Evolutionary conservation across 2,329 filamentous ascomycete genomes (phyloP), one percentile per base, ranked within the genome.

Genomic region (Cladophialophora yegresii): DNA sequence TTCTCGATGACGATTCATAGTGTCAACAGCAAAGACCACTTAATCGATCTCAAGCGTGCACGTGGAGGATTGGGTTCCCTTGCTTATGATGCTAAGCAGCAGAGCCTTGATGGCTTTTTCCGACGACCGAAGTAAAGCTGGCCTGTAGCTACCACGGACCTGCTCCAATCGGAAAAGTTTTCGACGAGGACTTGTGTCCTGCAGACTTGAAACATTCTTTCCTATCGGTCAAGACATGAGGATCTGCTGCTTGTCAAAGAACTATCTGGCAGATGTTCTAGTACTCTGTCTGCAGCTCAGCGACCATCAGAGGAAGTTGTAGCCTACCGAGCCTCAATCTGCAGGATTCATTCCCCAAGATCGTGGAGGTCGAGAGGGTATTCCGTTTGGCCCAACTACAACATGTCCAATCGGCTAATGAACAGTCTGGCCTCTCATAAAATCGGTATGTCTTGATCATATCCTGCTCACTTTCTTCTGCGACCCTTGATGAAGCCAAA

Each of bases 11-110:
- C 80, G 7, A 81, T 96, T 30, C 75, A 84, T 53, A 80, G 80
- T 4, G 82, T 92, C 67, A 93, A 96, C 73, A 85, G 84, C 66
- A 83, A 85, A 65, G 83, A 85, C 3, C 93, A 97, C 76, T 83
- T 96, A 2, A 77, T 80, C 51, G 86, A 87, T 30, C 79, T 96
- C 63, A 93, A 88, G 75, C 89, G 91, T 76, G 93, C 91, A 8
- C 82, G 89, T 26, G 91, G 91, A 32, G 92, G 92, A 3, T 89
- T 96, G 62, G 92, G 92, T 61, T 95, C 89, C 71, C 83, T 89
- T 45, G 83, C 84, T 62, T 88, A 91, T 73, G 92, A 97, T 74
- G 82, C 85, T 10, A 87, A 83, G 54, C 93, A 96, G 75, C 87
- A 84, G 72, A 91, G 84, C 20, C 84, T 97, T 71, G 86, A 91